Percentiles rank a stretch among this genome's conserved stretches.
Conservation (phyloP, 2,329 filamentous ascomycete species). For the Cylindrodendrum hubeiense region DNA sequence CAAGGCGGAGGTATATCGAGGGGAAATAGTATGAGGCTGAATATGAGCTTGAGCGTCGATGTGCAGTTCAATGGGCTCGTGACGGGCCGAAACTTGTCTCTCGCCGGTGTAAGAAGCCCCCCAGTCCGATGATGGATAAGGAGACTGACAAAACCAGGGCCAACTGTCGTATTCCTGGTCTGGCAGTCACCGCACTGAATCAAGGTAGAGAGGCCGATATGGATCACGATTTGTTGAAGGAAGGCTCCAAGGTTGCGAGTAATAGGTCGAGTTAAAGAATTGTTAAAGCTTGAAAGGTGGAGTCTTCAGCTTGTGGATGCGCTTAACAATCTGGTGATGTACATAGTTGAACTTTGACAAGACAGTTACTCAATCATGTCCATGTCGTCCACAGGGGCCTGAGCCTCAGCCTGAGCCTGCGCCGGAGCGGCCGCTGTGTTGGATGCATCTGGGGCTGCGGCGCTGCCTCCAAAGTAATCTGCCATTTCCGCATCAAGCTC, state of each 20-base stretch:
- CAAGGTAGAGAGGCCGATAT: background rate
- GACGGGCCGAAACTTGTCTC: constrained; percentile 41
- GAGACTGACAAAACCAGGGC: constrained; percentile 33
- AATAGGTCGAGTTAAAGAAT: constrained; percentile 17
- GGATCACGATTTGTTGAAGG: background rate
- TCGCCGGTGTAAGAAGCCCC: constrained; percentile 36
- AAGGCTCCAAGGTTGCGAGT: background rate
- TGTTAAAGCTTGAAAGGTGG: constrained; percentile 28
- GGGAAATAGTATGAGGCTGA: constrained; percentile 40
- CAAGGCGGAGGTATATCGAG: constrained; percentile 19
- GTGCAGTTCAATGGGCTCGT: constrained; percentile 42
- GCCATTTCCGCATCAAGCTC: constrained; percentile 98
- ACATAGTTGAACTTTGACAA: constrained; percentile 36
- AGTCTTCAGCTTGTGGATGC: constrained; percentile 28
- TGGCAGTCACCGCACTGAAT: constrained; percentile 6
- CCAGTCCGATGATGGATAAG: background rate
- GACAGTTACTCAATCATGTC: constrained; percentile 75
- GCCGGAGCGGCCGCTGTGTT: constrained; percentile 41
- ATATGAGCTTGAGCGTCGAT: constrained; percentile 41
- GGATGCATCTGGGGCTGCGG: constrained; percentile 50
- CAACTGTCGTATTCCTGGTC: constrained; percentile 41
- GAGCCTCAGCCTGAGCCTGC: background rate
- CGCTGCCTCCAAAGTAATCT: constrained; percentile 79
- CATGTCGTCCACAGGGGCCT: constrained; percentile 65
- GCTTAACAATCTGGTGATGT: constrained; percentile 44